Base-by-base conservation (phyloP, 2,329 filamentous ascomycete species). In the Pezicula neosporulosa region DNA sequence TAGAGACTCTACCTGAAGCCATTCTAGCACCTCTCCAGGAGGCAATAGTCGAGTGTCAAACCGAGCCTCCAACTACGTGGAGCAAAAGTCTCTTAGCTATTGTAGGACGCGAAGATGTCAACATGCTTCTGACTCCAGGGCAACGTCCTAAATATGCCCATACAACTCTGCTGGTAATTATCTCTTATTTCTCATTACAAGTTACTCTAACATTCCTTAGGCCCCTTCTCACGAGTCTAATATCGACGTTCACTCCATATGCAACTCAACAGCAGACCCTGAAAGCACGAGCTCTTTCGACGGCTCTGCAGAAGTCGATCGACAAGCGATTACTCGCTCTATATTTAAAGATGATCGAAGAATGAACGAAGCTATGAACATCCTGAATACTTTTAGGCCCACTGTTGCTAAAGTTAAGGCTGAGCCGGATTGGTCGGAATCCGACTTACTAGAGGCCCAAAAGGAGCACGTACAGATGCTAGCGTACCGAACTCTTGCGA, bases 271-370 rank as follows among this genome's bases (percentile, higher is more conserved):
- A 21, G 47, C 81, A 1, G 85, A 90, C 42, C 77, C 83, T 37
- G 73, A 79, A 50, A 78, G 74, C 50, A 75, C 71, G 42, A 79
- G 81, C 42, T 79, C 83, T 0, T 83, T 87, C 49, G 87, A 94
- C 57, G 90, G 90, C 44, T 86, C 87, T 6, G 87, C 90, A 50
- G 92, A 94, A 66, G 87, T 86, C 30, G 90, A 96, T 63, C 83
- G 91, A 27, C 85, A 93, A 67, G 80, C 86, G 9, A 84, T 97
- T 7, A 95, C 94, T 28, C 84, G 86, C 47, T 77, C 94, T 8
- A 86, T 99, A 27, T 99, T 97, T 77, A 86, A 85, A 53, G 91
- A 97, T 58, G 94, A 99, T 63, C 84, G 91, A 53, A 86, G 94
- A 35, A 85, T 96, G 50, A 85, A 90, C 55, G 94, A 99, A 71